These are phyloP conservation scores for Avicennia marina DNA, from an alignment of 257 asterid genomes.

Conservation along the genomic window DNA sequence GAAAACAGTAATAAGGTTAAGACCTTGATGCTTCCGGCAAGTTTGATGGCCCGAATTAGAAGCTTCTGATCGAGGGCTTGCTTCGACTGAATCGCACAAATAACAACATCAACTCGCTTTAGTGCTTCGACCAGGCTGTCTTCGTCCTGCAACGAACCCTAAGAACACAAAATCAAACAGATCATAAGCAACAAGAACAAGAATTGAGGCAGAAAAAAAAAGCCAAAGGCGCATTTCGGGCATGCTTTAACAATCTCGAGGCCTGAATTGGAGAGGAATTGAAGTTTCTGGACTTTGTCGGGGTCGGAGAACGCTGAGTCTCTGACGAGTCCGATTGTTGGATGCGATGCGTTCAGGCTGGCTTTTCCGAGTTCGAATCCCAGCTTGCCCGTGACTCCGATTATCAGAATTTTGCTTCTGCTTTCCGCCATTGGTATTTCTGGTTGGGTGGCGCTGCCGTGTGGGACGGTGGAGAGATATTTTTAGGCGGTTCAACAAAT, in stretches of 20 bases:
- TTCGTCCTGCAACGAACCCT: slow-evolving; percentile 90
- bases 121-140: slow-evolving; percentile 46
- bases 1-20: neutral
- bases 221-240: neutral
- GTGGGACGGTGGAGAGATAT: too few relatives aligned
- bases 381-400: slow-evolving; percentile 79
- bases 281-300: slow-evolving; percentile 46
- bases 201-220: neutral
- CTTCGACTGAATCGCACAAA: slow-evolving; percentile 71
- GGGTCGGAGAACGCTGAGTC: slow-evolving; percentile 70
- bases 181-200: neutral
- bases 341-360: slow-evolving; percentile 61
- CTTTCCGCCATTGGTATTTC: slow-evolving; percentile 35
- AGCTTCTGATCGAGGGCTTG: slow-evolving; percentile 68
- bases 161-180: neutral
- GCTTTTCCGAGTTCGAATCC: slow-evolving; percentile 83
- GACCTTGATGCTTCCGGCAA: slow-evolving; percentile 80
- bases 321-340: slow-evolving; percentile 77
- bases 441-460: too few relatives aligned
- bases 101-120: slow-evolving; percentile 73
- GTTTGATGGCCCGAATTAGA: slow-evolving; percentile 64
- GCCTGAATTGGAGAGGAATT: slow-evolving; percentile 47
- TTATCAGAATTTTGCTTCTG: slow-evolving; percentile 61
- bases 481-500: too few relatives aligned
- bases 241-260: slow-evolving; percentile 46